These are phyloP conservation scores for Talaromyces borbonicus DNA, from an alignment of 495 filamentous ascomycete species.

Conservation along the genomic window DNA sequence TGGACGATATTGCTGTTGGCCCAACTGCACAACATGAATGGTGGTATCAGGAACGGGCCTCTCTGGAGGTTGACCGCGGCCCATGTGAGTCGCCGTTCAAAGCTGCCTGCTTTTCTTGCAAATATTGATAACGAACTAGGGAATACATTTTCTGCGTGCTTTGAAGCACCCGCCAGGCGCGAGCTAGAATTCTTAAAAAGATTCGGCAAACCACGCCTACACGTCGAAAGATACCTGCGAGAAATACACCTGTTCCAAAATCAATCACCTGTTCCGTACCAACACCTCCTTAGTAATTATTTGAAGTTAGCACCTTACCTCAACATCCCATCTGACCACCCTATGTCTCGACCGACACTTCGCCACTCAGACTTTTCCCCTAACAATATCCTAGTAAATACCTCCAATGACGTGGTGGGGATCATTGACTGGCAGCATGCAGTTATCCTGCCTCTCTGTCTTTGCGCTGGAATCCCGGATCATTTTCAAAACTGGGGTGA, in stretches of 20 bases:
- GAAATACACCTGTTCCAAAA: conserved; percentile 14
- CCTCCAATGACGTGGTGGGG: conserved; percentile 18
- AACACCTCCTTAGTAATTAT: conserved; percentile 14
- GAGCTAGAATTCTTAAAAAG: conserved; percentile 16
- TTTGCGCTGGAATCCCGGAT: conserved; percentile 20
- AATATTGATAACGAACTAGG: conserved; percentile 8
- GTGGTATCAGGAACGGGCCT: conserved; percentile 21
- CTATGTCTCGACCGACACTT: conserved; percentile 15
- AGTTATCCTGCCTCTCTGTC: conserved; percentile 18
- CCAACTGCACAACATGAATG: conserved; percentile 18
- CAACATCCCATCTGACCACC: conserved; percentile 12
- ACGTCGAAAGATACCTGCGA: conserved; percentile 18
- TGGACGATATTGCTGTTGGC: conserved; percentile 15
- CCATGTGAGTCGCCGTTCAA: conserved; percentile 23
- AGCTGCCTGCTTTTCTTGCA: background rate
- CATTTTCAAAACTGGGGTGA: conserved; percentile 26
- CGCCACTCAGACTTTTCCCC: conserved; percentile 18
- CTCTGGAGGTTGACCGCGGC: conserved; percentile 19
- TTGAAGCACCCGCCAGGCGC: conserved; percentile 20
- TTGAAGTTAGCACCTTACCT: conserved; percentile 15
- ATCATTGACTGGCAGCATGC: conserved; percentile 28
- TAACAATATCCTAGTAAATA: conserved; percentile 21
- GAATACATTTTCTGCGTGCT: conserved; percentile 13
- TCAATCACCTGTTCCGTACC: conserved; percentile 9
- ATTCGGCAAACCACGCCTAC: conserved; percentile 17